These are phyloP conservation scores for Brachypodium distachyon DNA, from an alignment of 202 grass and related monocot species.

Conservation along the genomic window DNA sequence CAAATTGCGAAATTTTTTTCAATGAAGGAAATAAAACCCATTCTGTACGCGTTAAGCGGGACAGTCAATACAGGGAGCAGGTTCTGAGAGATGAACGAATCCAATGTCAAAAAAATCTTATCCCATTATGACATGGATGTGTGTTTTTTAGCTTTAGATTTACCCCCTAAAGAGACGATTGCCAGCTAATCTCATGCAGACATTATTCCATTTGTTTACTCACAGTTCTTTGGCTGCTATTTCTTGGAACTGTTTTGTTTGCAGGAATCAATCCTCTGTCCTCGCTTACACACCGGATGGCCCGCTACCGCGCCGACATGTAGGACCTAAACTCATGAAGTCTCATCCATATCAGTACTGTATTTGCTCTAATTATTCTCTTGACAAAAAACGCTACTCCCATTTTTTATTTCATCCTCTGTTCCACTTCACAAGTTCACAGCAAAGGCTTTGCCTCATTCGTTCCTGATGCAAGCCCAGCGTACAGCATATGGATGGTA, in stretches of 20 bases:
- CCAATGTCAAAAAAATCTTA: constrained; percentile 33
- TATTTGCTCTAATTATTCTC: constrained; percentile 10
- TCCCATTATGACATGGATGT: constrained; percentile 31
- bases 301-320: constrained; percentile 27
- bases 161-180: constrained; percentile 45
- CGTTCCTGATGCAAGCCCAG: constrained; percentile 5
- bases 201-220: constrained; percentile 45
- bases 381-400: background rate
- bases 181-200: constrained; percentile 49
- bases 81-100: constrained; percentile 31
- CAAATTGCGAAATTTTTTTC: background rate
- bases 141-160: constrained; percentile 44
- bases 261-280: constrained; percentile 59
- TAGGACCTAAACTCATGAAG: constrained; percentile 22
- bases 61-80: constrained; percentile 34
- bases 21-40: background rate
- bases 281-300: constrained; percentile 7
- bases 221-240: constrained; percentile 40
- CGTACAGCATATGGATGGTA: constrained; percentile 14
- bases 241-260: constrained; percentile 51
- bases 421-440: constrained; percentile 14
- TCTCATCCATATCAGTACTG: constrained; percentile 3
- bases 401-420: constrained; percentile 7
- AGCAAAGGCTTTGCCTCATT: constrained; percentile 13
- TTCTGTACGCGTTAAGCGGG: background rate